These are phyloP conservation scores for Rhizoctonia solani DNA, from an alignment of 1,284 basidiomycete genomes.

Conservation along the genomic window DNA sequence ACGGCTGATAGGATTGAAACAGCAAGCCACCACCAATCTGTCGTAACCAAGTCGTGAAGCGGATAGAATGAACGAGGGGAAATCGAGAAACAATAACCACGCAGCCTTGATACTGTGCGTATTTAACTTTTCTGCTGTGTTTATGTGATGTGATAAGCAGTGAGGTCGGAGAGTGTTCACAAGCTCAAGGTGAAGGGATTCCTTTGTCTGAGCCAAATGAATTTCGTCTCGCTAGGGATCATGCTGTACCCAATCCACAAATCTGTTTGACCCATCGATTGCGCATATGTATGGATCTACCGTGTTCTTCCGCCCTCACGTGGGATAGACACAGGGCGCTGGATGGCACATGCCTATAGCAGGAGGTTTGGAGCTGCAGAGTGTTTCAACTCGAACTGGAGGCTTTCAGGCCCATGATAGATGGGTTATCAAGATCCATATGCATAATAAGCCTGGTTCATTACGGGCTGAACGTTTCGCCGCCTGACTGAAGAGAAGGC, in stretches of 20 bases:
- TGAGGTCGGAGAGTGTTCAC: not conserved
- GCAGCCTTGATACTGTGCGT: not conserved
- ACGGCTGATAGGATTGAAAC: not conserved
- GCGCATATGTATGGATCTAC: not conserved
- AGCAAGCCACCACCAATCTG: not conserved
- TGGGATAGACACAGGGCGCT: slow-evolving; percentile 1
- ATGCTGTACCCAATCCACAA: not conserved
- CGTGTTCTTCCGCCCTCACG: slow-evolving; percentile 11
- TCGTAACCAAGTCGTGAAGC: slow-evolving; percentile 4
- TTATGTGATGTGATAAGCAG: not conserved
- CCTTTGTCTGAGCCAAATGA: slow-evolving; percentile 23
- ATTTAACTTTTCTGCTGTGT: slow-evolving; percentile 10
- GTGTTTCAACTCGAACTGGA: slow-evolving; percentile 16
- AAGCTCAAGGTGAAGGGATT: slow-evolving; percentile 5
- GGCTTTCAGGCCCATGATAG: not conserved
- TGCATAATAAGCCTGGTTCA: not conserved
- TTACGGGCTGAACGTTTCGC: not conserved
- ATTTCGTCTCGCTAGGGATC: slow-evolving; percentile 13
- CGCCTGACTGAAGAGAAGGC: not conserved
- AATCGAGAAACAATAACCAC: not conserved
- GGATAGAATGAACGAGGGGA: not conserved
- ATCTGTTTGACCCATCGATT: slow-evolving; percentile 3
- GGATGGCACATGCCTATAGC: slow-evolving; percentile 14
- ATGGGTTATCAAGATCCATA: not conserved
- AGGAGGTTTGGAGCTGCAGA: not conserved